These are phyloP conservation scores for Eremothecium coryli DNA, from an alignment of 1,139 yeast species.

Conservation along the genomic window DNA sequence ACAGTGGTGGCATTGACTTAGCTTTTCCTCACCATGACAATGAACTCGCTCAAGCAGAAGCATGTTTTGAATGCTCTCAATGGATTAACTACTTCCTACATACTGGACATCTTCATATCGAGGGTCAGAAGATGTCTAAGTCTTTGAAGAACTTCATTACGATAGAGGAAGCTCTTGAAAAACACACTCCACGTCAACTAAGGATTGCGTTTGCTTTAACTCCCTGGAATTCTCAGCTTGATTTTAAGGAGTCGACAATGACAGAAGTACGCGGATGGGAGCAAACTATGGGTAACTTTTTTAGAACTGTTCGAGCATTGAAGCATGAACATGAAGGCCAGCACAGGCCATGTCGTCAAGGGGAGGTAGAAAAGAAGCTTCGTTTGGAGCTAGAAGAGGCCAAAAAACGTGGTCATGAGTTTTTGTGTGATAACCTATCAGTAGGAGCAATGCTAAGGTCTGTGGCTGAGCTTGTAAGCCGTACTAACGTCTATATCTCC, in stretches of 20 bases:
- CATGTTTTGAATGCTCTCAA: conserved; percentile 77
- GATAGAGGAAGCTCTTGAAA: conserved; percentile 75
- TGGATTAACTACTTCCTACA: conserved; percentile 97
- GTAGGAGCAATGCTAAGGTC: conserved; percentile 66
- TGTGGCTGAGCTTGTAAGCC: conserved; percentile 59
- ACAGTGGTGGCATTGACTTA: conserved; percentile 93
- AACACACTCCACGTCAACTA: conserved; percentile 67
- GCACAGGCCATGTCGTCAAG: conserved; percentile 30
- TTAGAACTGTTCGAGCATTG: conserved; percentile 74
- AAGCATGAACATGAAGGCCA: conserved; percentile 43
- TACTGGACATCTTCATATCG: conserved; percentile 94
- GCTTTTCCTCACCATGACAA: conserved; percentile 99
- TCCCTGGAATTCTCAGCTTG: conserved; percentile 88
- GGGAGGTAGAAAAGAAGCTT: conserved; percentile 47
- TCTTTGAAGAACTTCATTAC: conserved; percentile 91
- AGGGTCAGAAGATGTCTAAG: conserved; percentile 97
- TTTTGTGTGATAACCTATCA: conserved; percentile 81
- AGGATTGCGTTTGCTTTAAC: conserved; percentile 84
- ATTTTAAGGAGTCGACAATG: conserved; percentile 74
- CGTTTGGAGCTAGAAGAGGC: conserved; percentile 43
- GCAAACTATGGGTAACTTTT: conserved; percentile 66
- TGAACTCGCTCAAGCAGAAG: conserved; percentile 95
- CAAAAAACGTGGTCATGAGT: conserved; percentile 57
- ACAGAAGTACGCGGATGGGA: conserved; percentile 72
- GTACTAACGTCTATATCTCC: conserved; percentile 62